Evolutionary conservation across 345 rosid species (phyloP).

Genomic region (Raphanus raphanistrum): DNA sequence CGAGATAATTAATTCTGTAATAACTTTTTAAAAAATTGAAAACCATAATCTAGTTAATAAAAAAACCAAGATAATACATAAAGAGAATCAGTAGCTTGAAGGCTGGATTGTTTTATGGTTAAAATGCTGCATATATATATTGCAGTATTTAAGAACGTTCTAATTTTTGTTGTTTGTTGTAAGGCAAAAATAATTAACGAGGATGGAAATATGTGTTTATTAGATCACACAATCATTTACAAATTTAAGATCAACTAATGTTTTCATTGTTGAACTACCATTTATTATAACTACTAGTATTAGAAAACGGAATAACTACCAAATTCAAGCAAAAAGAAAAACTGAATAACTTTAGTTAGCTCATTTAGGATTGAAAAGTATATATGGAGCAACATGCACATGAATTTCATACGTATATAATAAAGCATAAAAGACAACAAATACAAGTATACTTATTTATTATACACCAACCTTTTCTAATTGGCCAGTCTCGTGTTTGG

Average conservation of each 20-base stretch:
- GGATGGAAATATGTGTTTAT: not conserved
- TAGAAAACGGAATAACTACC: too few species aligned
- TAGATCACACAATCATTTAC: not conserved
- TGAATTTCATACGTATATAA: conserved; percentile 2
- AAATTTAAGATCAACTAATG: not conserved
- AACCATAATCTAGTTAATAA: not conserved
- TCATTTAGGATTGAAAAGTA: not conserved
- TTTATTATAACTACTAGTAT: not conserved
- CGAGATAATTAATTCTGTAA: not conserved
- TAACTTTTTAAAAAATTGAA: not conserved
- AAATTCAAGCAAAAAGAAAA: too few species aligned
- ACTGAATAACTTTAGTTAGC: not conserved
- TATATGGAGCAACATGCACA: conserved; percentile 22
- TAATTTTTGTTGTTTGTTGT: not conserved
- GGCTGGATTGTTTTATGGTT: not conserved
- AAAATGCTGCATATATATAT: not conserved
- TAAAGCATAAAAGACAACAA: conserved; percentile 21
- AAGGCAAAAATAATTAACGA: not conserved
- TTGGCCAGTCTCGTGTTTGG: conserved; percentile 16
- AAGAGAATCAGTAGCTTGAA: not conserved
- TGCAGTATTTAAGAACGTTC: not conserved
- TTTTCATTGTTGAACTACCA: not conserved
- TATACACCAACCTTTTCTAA: not conserved
- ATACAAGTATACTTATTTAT: not conserved
- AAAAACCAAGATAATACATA: not conserved